Conservation (phyloP, 2,329 filamentous ascomycete genomes). For the Dactylonectria estremocensis region DNA sequence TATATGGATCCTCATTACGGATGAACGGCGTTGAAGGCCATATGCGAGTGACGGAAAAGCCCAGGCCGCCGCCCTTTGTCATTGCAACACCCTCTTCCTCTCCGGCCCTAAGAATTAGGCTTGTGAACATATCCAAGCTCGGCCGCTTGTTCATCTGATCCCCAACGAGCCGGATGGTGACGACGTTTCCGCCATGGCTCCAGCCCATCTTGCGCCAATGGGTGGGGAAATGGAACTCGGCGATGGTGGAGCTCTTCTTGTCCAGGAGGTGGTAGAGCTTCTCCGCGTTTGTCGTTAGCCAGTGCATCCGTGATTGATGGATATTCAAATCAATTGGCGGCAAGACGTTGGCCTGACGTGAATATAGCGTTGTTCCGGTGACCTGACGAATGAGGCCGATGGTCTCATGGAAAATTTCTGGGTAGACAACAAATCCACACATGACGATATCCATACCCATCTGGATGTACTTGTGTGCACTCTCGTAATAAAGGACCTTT, state of each 20-base stretch:
- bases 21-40: constrained; percentile 39
- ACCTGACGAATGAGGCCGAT: constrained; percentile 32
- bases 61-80: constrained; percentile 39
- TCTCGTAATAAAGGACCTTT: constrained; percentile 31
- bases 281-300: constrained; percentile 30
- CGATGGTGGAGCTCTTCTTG: constrained; percentile 21
- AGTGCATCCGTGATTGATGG: constrained; percentile 31
- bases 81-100: constrained; percentile 38
- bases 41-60: constrained; percentile 38
- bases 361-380: constrained; percentile 31
- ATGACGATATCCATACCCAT: constrained; percentile 35
- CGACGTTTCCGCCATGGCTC: constrained; percentile 39
- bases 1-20: constrained; percentile 37
- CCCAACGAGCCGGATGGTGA: constrained; percentile 34
- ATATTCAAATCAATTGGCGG: constrained; percentile 28
- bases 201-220: constrained; percentile 39
- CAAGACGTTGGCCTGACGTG: constrained; percentile 32
- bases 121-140: constrained; percentile 34
- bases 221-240: constrained; percentile 31
- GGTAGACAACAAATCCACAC: constrained; percentile 32
- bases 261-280: constrained; percentile 30
- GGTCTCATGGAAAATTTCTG: constrained; percentile 25
- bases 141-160: constrained; percentile 38
- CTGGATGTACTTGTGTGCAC: constrained; percentile 33
- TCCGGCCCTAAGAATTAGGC: constrained; percentile 30